Conservation (phyloP, 1,284 basidiomycete genomes). For the Cryptococcus amylolentus region DNA sequence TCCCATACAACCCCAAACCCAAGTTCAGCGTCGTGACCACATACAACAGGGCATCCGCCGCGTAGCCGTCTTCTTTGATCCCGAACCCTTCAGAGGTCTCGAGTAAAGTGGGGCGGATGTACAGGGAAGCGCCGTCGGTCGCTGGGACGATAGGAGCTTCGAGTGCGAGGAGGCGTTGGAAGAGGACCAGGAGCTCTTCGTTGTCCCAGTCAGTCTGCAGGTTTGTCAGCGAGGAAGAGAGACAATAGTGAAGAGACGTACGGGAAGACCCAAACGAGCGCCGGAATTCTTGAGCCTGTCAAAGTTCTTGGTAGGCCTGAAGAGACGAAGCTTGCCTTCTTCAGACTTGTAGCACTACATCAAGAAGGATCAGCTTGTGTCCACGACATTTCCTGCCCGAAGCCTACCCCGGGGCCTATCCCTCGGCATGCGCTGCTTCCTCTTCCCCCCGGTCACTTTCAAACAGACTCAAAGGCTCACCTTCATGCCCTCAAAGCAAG, state of each 20-base stretch:
- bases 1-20: conserved; percentile 41
- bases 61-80: conserved; percentile 44
- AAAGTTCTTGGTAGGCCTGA: conserved; percentile 45
- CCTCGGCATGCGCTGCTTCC: too few relatives aligned
- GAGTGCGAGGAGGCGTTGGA: conserved; percentile 8
- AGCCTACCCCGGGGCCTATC: too few relatives aligned
- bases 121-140: conserved; percentile 42
- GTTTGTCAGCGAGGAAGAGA: neutral
- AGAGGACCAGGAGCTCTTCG: conserved; percentile 38
- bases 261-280: conserved; percentile 42
- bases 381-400: too few relatives aligned
- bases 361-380: too few relatives aligned
- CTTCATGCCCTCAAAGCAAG: conserved; percentile 50
- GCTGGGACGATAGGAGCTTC: conserved; percentile 34
- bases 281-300: conserved; percentile 45
- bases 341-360: conserved; percentile 46
- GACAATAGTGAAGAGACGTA: conserved; percentile 15
- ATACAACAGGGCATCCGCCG: conserved; percentile 38
- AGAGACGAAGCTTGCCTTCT: conserved; percentile 38
- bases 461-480: conserved; percentile 14
- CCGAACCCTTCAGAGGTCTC: conserved; percentile 47
- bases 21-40: conserved; percentile 43
- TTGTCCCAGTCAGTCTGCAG: conserved; percentile 44
- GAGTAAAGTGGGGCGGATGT: conserved; percentile 46
- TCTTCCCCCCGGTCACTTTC: too few relatives aligned